Percentiles rank a stretch among this genome's conserved stretches.
Evolutionary conservation across 257 asterid species (phyloP).

Genomic region (Capsicum pubescens): DNA sequence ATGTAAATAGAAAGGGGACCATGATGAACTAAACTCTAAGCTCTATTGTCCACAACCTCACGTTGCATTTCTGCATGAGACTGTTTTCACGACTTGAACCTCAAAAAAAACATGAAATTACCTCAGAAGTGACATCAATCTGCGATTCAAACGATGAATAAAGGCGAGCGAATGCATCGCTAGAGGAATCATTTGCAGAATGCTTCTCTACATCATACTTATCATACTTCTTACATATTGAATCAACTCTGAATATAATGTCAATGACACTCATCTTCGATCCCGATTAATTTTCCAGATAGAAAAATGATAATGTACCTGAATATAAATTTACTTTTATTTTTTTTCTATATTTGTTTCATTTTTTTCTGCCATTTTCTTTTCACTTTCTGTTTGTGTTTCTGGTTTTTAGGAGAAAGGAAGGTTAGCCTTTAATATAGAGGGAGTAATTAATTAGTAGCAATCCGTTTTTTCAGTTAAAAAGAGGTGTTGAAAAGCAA

Average conservation of each 20-base stretch:
- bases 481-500: background rate
- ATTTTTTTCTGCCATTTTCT: conserved; percentile 27
- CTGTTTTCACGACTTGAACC: too few species aligned
- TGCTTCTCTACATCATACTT: conserved; percentile 84
- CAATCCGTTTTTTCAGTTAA: background rate
- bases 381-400: conserved; percentile 16
- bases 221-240: conserved; percentile 78
- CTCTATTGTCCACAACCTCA: too few species aligned
- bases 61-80: too few species aligned
- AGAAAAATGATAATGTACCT: conserved; percentile 12
- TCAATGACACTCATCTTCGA: conserved; percentile 80
- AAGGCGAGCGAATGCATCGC: conserved; percentile 80
- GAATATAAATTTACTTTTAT: too few species aligned
- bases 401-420: conserved; percentile 19
- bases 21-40: too few species aligned
- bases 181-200: conserved; percentile 42
- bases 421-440: conserved; percentile 48
- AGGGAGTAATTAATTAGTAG: conserved; percentile 30
- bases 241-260: conserved; percentile 73
- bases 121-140: conserved; percentile 64
- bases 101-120: conserved; percentile 21
- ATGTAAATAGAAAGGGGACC: too few species aligned
- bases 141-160: conserved; percentile 70
- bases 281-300: background rate
- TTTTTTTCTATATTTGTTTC: too few species aligned